Percentiles rank a stretch among this genome's conserved stretches.
Conservation (phyloP, 257 asterid genomes). For the Coffea canephora region DNA sequence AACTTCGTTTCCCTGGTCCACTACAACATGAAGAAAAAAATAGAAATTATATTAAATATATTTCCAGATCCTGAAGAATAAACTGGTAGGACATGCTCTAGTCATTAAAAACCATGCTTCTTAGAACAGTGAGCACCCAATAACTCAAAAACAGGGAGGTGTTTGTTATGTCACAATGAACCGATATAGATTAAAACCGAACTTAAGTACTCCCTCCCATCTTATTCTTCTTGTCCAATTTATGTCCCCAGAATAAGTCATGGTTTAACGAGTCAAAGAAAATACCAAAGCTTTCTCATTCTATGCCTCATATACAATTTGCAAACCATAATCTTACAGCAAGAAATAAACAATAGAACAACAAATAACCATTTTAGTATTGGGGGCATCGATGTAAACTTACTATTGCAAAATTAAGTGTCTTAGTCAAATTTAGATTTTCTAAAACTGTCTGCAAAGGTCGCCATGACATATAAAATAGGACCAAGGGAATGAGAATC, state of each 20-base stretch:
- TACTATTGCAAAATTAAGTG: too few species aligned
- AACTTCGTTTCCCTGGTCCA: slow-evolving; percentile 85
- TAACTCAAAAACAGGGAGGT: not conserved
- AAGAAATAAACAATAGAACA: not conserved
- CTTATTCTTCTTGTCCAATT: too few species aligned
- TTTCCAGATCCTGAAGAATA: slow-evolving; percentile 6
- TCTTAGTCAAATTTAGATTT: too few species aligned
- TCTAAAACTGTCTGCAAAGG: not conserved
- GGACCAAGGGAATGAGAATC: not conserved
- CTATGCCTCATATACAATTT: too few species aligned
- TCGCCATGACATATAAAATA: not conserved
- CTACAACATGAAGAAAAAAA: slow-evolving; percentile 31
- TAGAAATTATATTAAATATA: slow-evolving; percentile 11
- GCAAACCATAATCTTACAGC: not conserved
- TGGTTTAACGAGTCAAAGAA: too few species aligned
- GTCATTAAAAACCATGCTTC: not conserved
- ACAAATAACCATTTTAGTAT: not conserved
- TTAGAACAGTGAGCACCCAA: not conserved
- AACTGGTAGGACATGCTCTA: not conserved
- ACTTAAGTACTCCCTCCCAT: too few species aligned
- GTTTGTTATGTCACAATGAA: not conserved
- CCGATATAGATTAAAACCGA: not conserved
- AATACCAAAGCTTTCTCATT: not conserved
- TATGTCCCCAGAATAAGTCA: too few species aligned
- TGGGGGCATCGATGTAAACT: not conserved